Evolutionary conservation across 2,329 filamentous ascomycete species (phyloP), one percentile per base, ranked within the genome.

Genomic region (Diaporthe vaccinii): DNA sequence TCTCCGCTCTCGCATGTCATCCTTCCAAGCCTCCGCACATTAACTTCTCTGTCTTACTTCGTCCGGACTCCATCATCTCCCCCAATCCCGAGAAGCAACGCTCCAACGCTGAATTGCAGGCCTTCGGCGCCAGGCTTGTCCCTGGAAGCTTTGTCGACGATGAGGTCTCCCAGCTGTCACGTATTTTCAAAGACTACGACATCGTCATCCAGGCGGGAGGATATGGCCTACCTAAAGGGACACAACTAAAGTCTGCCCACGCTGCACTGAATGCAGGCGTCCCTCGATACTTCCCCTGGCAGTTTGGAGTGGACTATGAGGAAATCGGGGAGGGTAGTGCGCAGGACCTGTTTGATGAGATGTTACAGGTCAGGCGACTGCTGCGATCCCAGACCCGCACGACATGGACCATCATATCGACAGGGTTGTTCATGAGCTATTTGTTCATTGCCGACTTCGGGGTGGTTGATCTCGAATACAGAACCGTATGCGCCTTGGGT

Each of bases 231-330:
- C 87, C 89, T 0, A 73, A 86, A 0, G 90, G 89, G 1, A 90
- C 87, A 0, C 89, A 94, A 79, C 77, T 86, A 1, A 93, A 92
- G 78, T 83, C 94, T 25, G 83, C 89, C 0, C 79, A 84, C 15
- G 91, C 92, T 0, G 89, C 87, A 0, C 82, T 94, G 0, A 81
- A 82, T 15, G 91, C 89, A 0, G 82, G 84, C 0, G 86, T 88
- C 0, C 78, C 82, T 20, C 84, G 89, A 0, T 94, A 88, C 79
- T 87, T 94, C 25, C 93, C 93, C 0, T 95, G 93, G 93, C 93
- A 95, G 81, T 94, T 92, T 80, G 93, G 93, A 0, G 89, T 94
- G 34, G 91, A 95, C 80, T 95, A 94, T 82, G 92, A 94, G 74
- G 80, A 84, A 39, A 90, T 94, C 22, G 91, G 91, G 0, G 81